Conservation (phyloP, 2,329 filamentous ascomycete species). For the Diaporthe amygdali region DNA sequence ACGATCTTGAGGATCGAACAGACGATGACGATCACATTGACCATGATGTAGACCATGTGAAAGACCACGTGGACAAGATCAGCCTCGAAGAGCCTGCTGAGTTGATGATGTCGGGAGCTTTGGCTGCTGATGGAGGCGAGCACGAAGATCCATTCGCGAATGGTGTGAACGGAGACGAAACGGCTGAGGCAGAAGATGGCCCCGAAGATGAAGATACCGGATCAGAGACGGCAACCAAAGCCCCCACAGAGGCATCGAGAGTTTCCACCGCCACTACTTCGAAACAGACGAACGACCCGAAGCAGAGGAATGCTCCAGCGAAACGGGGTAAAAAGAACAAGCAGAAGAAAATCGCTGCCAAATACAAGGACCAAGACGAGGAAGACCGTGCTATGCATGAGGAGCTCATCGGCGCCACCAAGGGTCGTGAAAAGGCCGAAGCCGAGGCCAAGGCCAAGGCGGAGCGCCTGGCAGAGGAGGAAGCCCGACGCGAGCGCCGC, state of each 20-base stretch:
- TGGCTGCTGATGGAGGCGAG: slow-evolving; percentile 11
- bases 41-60: slow-evolving; percentile 23
- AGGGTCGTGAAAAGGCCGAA: slow-evolving; percentile 69
- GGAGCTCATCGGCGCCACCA: slow-evolving; percentile 79
- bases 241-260: slow-evolving; percentile 32
- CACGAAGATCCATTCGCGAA: neutral
- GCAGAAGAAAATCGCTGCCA: slow-evolving; percentile 83
- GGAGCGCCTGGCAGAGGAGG: slow-evolving; percentile 73
- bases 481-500: slow-evolving; percentile 75
- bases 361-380: slow-evolving; percentile 94
- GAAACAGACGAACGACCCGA: slow-evolving; percentile 33
- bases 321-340: slow-evolving; percentile 83
- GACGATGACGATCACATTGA: slow-evolving; percentile 16
- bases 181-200: neutral
- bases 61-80: slow-evolving; percentile 24
- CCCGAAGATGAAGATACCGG: slow-evolving; percentile 36
- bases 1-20: slow-evolving; percentile 28
- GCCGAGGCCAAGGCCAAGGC: slow-evolving; percentile 72
- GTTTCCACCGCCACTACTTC: slow-evolving; percentile 31
- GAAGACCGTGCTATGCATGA: slow-evolving; percentile 88
- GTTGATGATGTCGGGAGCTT: slow-evolving; percentile 24
- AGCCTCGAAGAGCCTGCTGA: slow-evolving; percentile 19
- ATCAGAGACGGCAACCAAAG: slow-evolving; percentile 31
- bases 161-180: neutral
- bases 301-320: slow-evolving; percentile 50